Evolutionary conservation across 1,284 basidiomycete species (phyloP).

Genomic region (Leccinum pachyderme): DNA sequence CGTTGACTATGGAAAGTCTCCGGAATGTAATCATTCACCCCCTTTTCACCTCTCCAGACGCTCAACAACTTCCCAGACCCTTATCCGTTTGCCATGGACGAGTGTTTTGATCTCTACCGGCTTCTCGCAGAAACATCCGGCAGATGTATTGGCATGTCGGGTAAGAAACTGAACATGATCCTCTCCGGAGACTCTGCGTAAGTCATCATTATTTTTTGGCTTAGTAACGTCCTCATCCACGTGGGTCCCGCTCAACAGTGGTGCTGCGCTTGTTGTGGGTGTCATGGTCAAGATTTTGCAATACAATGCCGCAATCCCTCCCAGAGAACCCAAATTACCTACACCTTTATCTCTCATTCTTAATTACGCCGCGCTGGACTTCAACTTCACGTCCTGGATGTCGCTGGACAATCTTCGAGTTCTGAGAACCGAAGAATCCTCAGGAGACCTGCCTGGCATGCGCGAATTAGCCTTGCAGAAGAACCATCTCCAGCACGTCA

Average conservation of each 20-base stretch:
- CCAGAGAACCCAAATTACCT: constrained; percentile 38
- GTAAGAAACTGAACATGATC: constrained; percentile 71
- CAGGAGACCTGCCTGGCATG: constrained; percentile 66
- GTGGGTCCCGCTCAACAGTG: constrained; percentile 46
- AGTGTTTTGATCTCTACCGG: constrained; percentile 88
- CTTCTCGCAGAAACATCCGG: constrained; percentile 82
- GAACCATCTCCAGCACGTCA: constrained; percentile 84
- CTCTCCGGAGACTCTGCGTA: constrained; percentile 91
- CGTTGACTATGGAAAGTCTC: constrained; percentile 95
- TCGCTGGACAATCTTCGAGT: constrained; percentile 82
- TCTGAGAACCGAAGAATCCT: constrained; percentile 79
- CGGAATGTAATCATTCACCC: constrained; percentile 68
- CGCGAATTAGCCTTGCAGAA: constrained; percentile 71
- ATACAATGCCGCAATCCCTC: constrained; percentile 43
- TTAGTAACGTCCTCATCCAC: constrained; percentile 12
- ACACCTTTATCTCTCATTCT: constrained; percentile 82
- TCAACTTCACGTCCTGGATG: constrained; percentile 99
- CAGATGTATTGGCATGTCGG: constrained; percentile 80
- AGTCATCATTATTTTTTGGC: constrained; percentile 36
- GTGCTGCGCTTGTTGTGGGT: constrained; percentile 81
- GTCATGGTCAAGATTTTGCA: constrained; percentile 85
- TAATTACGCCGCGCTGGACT: constrained; percentile 83
- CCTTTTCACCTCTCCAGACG: not conserved
- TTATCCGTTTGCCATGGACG: constrained; percentile 93
- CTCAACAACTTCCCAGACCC: constrained; percentile 59